Base-by-base conservation (phyloP, 495 filamentous ascomycete species). In the Penicillium canescens region DNA sequence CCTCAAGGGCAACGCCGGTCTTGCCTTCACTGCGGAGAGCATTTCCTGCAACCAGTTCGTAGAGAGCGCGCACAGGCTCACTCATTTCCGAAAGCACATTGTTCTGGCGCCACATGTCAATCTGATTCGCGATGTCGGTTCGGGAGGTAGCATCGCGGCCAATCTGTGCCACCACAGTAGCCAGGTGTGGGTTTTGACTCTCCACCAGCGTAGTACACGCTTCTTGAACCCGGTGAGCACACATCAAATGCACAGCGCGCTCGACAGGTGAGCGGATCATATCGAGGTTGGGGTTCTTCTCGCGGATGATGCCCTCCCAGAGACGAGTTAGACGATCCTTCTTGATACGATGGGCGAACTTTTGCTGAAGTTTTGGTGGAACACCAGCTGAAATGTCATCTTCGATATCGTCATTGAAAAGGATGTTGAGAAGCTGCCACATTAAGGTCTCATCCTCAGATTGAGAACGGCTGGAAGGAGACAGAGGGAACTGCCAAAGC, bases 21-120 rank as follows among this genome's bases (percentile, higher is more conserved):
- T 87, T 85, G 18, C 94, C 93, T 37, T 91, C 84, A 50, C 88
- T 90, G 36, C 85, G 80, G 51, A 88, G 85, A 23, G 89, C 82
- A 56, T 96, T 94, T 46, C 95, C 94, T 31, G 90, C 86, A 8
- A 96, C 77, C 8, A 98, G 78, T 62, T 94, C 91, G 63, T 96
- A 98, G 42, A 98, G 72, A 4, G 92, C 87, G 24, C 95, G 86
- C 34, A 96, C 82, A 11, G 89, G 82, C 56, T 94, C 86, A n/a
- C 76, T 86, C 68, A 97, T 87, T 67, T 98, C 94, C 10, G 91
- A 88, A 24, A 92, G 78, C 3, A 90, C 81, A 55, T 90, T 86
- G 37, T 86, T 82, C 13, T 89, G 83, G 33, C 85, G 82, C 94
- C 94, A 98, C 43, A 88, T 83, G 36, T 85, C 83, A 43, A 98